These are phyloP conservation scores for Lactarius psammicola DNA, from an alignment of 768 basidiomycete species.

Conservation along the genomic window DNA sequence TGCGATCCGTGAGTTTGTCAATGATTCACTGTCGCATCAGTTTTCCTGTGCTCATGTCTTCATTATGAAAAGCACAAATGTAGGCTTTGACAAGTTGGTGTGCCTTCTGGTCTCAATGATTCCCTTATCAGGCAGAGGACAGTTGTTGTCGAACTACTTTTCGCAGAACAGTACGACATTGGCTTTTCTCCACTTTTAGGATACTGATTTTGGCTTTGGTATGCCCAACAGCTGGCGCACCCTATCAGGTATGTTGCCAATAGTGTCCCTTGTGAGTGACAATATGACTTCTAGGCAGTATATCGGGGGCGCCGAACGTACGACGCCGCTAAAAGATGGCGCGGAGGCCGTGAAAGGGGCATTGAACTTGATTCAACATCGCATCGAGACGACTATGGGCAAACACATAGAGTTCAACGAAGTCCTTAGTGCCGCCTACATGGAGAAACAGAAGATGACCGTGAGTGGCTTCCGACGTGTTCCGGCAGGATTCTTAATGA, in stretches of 20 bases:
- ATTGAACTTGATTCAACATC: conserved; percentile 54
- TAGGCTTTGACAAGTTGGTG: conserved; percentile 33
- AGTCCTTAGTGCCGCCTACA: conserved; percentile 77
- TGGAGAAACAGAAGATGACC: conserved; percentile 83
- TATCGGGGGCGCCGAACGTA: conserved; percentile 72
- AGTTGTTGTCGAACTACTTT: conserved; percentile 75
- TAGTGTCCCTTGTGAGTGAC: conserved; percentile 1
- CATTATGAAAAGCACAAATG: conserved; percentile 63
- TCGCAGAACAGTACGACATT: conserved; percentile 71
- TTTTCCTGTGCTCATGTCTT: conserved; percentile 1
- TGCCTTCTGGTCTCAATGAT: conserved; percentile 10
- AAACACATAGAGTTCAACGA: conserved; percentile 60
- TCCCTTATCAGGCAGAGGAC: conserved; percentile 54
- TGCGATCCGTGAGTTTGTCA: conserved; percentile 53
- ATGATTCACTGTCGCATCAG: background rate
- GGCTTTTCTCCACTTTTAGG: background rate
- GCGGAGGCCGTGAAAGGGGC: conserved; percentile 60
- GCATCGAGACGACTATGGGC: conserved; percentile 48
- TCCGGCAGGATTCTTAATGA: background rate
- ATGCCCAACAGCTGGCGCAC: conserved; percentile 58
- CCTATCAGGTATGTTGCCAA: conserved; percentile 59
- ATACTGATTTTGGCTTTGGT: conserved; percentile 5
- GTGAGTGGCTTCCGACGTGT: conserved; percentile 42
- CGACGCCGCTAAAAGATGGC: conserved; percentile 60
- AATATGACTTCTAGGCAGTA: conserved; percentile 46